Percentiles rank a stretch among this genome's conserved stretches.
Evolutionary conservation across 2,329 filamentous ascomycete species (phyloP).

Genomic region (Didymella pinodella): DNA sequence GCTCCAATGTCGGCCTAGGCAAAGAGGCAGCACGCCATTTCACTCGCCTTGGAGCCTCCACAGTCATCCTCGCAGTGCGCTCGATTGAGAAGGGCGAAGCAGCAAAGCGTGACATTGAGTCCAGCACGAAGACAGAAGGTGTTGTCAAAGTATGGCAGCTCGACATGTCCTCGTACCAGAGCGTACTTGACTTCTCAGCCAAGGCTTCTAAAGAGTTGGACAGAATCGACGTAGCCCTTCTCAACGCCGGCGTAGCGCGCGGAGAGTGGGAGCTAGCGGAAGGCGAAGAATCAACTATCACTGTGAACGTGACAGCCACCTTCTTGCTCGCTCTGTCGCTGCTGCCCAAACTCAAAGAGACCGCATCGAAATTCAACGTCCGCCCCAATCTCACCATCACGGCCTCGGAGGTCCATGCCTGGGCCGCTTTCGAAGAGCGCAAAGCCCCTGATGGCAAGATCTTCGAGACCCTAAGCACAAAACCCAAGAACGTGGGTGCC

Average conservation of each 20-base stretch:
- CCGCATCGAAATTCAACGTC: conserved; percentile 25
- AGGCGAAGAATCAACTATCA: conserved; percentile 53
- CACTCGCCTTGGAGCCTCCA: conserved; percentile 29
- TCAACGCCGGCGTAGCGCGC: conserved; percentile 46
- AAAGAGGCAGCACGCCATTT: conserved; percentile 42
- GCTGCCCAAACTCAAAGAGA: conserved; percentile 41
- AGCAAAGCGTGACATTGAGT: conserved; percentile 36
- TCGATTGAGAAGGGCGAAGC: conserved; percentile 38
- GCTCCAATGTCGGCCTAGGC: conserved; percentile 46
- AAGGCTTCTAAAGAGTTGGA: conserved; percentile 31
- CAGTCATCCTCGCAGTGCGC: conserved; percentile 46
- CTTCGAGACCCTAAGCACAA: conserved; percentile 26
- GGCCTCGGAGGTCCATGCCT: conserved; percentile 21
- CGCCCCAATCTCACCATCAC: conserved; percentile 27
- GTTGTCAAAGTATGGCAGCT: conserved; percentile 39
- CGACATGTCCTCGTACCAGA: conserved; percentile 32
- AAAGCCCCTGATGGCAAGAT: conserved; percentile 29
- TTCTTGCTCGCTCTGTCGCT: conserved; percentile 60
- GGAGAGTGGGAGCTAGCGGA: conserved; percentile 29
- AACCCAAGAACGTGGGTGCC: conserved; percentile 2
- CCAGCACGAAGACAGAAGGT: conserved; percentile 18
- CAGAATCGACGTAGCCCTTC: conserved; percentile 41
- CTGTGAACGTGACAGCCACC: conserved; percentile 62
- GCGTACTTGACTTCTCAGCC: conserved; percentile 29
- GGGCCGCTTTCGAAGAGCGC: conserved; percentile 25